Evolutionary conservation across 2,329 filamentous ascomycete genomes (phyloP).

Genomic region (Fusarium luffae): DNA sequence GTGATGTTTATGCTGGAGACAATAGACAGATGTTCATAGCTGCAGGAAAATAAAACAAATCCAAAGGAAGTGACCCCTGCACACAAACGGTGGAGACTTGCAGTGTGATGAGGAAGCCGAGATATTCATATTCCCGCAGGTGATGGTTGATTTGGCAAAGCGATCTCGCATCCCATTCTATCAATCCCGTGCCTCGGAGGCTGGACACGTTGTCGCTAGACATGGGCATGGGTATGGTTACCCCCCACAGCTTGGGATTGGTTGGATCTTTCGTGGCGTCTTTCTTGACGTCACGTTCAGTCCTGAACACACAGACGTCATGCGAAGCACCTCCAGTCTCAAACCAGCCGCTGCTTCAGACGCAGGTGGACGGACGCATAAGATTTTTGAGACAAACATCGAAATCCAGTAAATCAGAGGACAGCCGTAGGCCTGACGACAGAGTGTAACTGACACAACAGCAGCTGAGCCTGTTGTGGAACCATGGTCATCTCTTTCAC

Average conservation of each 20-base stretch:
- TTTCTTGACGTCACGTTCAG: slow-evolving; percentile 45
- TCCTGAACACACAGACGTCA: slow-evolving; percentile 41
- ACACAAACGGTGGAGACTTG: slow-evolving; percentile 5
- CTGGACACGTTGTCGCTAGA: slow-evolving; percentile 44
- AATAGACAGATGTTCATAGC: background rate
- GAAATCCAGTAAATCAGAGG: slow-evolving; percentile 7
- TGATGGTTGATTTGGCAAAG: background rate
- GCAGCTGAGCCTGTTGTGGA: slow-evolving; percentile 23
- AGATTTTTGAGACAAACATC: slow-evolving; percentile 29
- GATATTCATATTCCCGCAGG: background rate
- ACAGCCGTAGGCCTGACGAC: background rate
- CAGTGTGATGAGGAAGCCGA: slow-evolving; percentile 6
- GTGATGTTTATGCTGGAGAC: background rate
- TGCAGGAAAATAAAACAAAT: background rate
- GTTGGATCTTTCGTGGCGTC: slow-evolving; percentile 46
- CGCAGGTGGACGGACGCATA: slow-evolving; percentile 25
- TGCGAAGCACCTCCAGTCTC: slow-evolving; percentile 31
- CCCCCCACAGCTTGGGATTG: slow-evolving; percentile 46
- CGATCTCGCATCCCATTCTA: background rate
- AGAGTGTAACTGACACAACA: slow-evolving; percentile 19
- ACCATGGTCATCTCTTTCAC: background rate
- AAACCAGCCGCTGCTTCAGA: slow-evolving; percentile 41
- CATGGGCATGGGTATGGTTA: slow-evolving; percentile 22
- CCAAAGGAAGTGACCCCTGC: slow-evolving; percentile 12
- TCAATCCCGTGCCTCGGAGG: slow-evolving; percentile 13